Conservation (phyloP, 179 eudicot genomes). For the Pouteria campechiana region DNA sequence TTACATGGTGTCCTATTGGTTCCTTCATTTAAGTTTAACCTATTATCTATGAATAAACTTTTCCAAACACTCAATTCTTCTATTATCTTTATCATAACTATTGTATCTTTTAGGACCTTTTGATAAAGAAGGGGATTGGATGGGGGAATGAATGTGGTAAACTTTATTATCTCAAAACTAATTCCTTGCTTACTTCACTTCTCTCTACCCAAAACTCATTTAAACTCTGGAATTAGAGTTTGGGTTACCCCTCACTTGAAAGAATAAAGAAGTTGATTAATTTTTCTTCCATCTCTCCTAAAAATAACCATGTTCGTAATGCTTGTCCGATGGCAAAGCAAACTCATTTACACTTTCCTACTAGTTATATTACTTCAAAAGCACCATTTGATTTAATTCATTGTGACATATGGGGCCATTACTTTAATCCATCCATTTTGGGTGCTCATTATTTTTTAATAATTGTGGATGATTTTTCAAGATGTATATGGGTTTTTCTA, state of each 20-base stretch:
- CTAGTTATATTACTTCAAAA: neutral
- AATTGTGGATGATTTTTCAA: neutral
- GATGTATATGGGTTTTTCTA: neutral
- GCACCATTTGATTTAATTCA: conserved; percentile 2
- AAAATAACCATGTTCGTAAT: neutral
- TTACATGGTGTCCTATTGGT: conserved; percentile 1
- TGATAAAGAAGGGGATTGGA: conserved; percentile 3
- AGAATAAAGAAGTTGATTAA: neutral
- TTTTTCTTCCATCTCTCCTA: neutral
- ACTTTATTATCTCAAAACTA: neutral
- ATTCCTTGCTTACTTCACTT: neutral
- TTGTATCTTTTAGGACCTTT: neutral
- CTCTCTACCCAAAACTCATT: too few relatives aligned
- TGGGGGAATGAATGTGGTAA: neutral
- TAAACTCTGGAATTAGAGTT: neutral
- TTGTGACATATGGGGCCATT: conserved; percentile 1
- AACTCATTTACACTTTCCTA: neutral
- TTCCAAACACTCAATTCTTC: neutral
- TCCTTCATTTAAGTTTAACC: neutral
- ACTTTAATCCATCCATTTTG: neutral
- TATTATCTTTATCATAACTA: neutral
- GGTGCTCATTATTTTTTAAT: neutral
- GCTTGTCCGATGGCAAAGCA: neutral
- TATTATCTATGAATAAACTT: neutral
- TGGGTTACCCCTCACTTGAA: neutral